Percentiles rank a stretch among this genome's conserved stretches.
These are phyloP conservation scores for Didymosphaeria variabile DNA, from an alignment of 2,329 filamentous ascomycete genomes.

Conservation along the genomic window DNA sequence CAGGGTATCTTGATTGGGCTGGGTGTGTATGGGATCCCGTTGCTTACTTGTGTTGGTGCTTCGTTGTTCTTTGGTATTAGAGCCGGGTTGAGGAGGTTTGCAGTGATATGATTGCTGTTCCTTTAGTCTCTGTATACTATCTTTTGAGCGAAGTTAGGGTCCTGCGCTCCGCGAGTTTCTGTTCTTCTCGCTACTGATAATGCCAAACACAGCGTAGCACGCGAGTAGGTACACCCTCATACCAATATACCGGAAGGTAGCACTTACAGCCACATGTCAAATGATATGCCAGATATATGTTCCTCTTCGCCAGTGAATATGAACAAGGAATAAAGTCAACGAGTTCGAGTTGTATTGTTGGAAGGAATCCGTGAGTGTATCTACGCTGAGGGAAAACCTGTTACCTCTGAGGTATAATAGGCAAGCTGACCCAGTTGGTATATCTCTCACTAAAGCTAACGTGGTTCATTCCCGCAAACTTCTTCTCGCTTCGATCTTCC, in stretches of 20 bases:
- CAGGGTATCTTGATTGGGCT: conserved; percentile 48
- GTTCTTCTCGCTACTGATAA: not conserved
- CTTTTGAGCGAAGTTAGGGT: too few species aligned
- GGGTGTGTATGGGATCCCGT: conserved; percentile 43
- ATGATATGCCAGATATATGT: not conserved
- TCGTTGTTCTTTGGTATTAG: conserved; percentile 37
- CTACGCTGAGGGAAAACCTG: not conserved
- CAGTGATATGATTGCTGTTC: not conserved
- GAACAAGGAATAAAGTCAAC: not conserved
- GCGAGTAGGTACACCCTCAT: not conserved
- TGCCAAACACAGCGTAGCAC: not conserved
- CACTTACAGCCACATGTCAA: not conserved
- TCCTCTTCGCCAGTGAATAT: not conserved
- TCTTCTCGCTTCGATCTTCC: conserved; percentile 56
- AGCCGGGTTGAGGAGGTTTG: conserved; percentile 33
- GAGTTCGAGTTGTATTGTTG: not conserved
- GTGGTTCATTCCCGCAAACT: conserved; percentile 61
- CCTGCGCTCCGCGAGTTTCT: too few species aligned
- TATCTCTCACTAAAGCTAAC: conserved; percentile 61
- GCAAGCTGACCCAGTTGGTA: conserved; percentile 63
- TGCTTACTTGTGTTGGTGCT: conserved; percentile 40
- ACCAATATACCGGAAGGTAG: not conserved
- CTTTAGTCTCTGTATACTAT: not conserved
- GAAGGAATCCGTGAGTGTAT: not conserved
- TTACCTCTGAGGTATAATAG: conserved; percentile 59